Conservation (phyloP, 345 rosid genomes). For the Rhodamnia rubescens region DNA sequence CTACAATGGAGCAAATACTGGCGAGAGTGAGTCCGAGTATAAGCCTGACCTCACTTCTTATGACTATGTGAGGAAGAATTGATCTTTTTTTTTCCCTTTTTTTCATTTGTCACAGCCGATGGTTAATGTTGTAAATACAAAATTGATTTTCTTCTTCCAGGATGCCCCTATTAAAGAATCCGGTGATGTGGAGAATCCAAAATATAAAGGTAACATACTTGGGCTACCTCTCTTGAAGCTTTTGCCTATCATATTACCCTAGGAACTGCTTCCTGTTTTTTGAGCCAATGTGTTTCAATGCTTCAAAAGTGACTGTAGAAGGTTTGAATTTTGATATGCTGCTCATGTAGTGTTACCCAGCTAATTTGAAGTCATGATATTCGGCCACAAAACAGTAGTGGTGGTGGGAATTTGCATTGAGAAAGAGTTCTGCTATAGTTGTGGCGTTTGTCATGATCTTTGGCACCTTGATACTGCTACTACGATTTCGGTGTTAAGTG, state of each 20-base stretch:
- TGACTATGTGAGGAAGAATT: constrained; percentile 56
- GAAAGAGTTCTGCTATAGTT: neutral
- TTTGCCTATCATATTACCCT: neutral
- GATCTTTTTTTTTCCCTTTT: neutral
- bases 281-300: neutral
- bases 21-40: constrained; percentile 46
- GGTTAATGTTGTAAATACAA: neutral
- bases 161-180: constrained; percentile 93
- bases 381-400: fast-evolving
- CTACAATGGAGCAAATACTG: constrained; percentile 91
- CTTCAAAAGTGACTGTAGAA: neutral
- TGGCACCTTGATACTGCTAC: neutral
- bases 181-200: constrained; percentile 71
- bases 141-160: constrained; percentile 23
- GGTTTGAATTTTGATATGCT: neutral
- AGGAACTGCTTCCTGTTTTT: neutral
- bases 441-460: neutral
- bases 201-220: constrained; percentile 48
- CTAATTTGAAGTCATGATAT: neutral
- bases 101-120: neutral
- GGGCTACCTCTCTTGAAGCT: neutral
- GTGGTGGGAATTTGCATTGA: neutral
- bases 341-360: neutral
- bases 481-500: neutral
- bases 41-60: constrained; percentile 92